These are phyloP conservation scores for Eucalyptus pauciflora DNA, from an alignment of 345 rosid species.

Conservation along the genomic window DNA sequence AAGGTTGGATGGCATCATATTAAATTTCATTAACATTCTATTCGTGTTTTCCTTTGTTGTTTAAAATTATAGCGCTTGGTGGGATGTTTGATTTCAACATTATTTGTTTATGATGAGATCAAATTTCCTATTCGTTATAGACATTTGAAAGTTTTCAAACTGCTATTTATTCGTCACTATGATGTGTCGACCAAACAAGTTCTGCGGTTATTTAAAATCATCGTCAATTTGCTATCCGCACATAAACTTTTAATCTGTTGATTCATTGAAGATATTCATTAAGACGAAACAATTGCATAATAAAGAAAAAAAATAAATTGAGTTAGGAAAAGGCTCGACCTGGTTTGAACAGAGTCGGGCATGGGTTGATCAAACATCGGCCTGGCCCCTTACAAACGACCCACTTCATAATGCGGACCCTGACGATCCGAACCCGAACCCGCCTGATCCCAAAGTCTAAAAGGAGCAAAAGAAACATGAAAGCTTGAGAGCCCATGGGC, in stretches of 20 bases:
- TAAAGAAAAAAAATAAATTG: not conserved
- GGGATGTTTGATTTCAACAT: not conserved
- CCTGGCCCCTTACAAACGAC: not conserved
- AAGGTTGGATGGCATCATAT: not conserved
- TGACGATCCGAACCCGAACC: not conserved
- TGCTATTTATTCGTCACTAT: not conserved
- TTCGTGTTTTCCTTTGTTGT: not conserved
- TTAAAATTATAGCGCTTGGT: not conserved
- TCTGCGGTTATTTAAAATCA: not conserved
- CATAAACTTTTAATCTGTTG: not conserved
- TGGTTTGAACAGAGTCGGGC: not conserved
- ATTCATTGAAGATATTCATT: not conserved
- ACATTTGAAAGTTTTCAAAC: not conserved
- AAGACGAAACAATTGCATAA: not conserved
- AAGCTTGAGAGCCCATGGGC: not conserved
- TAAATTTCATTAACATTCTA: not conserved
- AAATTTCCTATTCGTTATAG: not conserved
- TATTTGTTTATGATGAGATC: not conserved
- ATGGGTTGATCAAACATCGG: not conserved
- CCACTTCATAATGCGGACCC: not conserved
- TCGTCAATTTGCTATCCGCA: not conserved
- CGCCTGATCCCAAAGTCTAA: not conserved
- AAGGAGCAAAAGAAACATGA: not conserved
- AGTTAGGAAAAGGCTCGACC: not conserved
- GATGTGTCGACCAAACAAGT: not conserved